Base-by-base conservation (phyloP, 176 grass and related monocot species). In the Triticum monococcum region DNA sequence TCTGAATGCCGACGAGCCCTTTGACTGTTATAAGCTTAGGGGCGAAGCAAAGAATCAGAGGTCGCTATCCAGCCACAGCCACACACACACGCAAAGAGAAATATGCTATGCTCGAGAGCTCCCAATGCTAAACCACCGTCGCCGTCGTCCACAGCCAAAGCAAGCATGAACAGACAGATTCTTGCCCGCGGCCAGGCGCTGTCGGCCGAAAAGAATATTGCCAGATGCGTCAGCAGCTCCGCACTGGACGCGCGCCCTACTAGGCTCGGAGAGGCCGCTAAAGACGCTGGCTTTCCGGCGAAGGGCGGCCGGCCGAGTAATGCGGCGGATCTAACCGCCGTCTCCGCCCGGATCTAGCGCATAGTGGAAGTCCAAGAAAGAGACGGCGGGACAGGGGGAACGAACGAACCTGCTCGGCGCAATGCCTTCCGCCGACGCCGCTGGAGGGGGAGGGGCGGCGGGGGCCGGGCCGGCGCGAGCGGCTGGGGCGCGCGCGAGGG, bases 241-340 rank as follows among this genome's bases (percentile, higher is more conserved):
- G 65, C 65, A 9, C 30, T 17, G 65, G 2, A 0, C 7, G 52
- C 78, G 10, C n/a, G 50, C 10, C 38, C 9, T 13, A 2, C 38
- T 66, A 26, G 62, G 25, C 54, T 63, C 12, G 36, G 36, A 35
- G 45, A 26, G 28, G 4, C 50, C 50, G 50, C 14, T 1, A 16
- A 17, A 16, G 46, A 16, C 13, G 46, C 46, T 5, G 46, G 4
- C 86, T 20, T 17, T 37, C 4, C 17, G 10, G 74, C 20, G n/a
- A 18, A 14, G 7, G 35, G 14, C 48, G 50, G 16, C 50, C 16
- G 16, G 50, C 50, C 7, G 54, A 28, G 10, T 83, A 81, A 89
- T 82, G 83, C 78, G 46, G 8, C 78, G 61, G 77, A 80, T 89
- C 88, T 85, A 26, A 24, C 12, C 24, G 4, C 22, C 57, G 30